phyloP scores from a whole-genome alignment of 228 moss, liverwort and hornwort species.

The Sphagnum magellanicum region DNA sequence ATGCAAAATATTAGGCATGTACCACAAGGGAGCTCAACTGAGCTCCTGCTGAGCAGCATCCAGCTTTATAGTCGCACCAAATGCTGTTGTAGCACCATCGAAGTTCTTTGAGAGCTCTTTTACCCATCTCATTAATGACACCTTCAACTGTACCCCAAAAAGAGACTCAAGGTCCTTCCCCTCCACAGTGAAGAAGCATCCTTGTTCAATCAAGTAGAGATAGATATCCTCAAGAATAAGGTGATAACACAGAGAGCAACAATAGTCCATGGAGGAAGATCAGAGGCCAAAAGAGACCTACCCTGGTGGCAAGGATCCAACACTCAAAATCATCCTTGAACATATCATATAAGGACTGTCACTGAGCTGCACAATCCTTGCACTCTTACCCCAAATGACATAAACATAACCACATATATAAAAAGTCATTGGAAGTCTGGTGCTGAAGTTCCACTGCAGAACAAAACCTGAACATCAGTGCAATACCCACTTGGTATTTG shows the following conservation, averaged over 20 bases:
- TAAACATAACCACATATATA: slow-evolving; percentile 91
- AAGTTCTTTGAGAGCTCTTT: slow-evolving; percentile 88
- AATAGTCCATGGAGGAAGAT: not conserved
- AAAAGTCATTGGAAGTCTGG: slow-evolving; percentile 80
- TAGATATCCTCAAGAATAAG: too few species aligned
- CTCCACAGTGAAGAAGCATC: not conserved
- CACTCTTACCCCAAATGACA: slow-evolving; percentile 83
- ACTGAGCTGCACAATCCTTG: slow-evolving; percentile 71
- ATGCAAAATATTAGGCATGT: not conserved
- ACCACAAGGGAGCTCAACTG: slow-evolving; percentile 84
- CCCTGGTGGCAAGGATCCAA: slow-evolving; percentile 79
- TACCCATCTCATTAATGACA: slow-evolving; percentile 89
- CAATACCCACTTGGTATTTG: not conserved
- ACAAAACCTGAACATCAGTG: slow-evolving; percentile 46
- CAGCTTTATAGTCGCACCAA: slow-evolving; percentile 74
- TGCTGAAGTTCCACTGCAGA: slow-evolving; percentile 76
- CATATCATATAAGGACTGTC: slow-evolving; percentile 71
- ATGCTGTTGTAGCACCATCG: slow-evolving; percentile 83
- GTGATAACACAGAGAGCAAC: not conserved
- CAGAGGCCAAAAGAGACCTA: slow-evolving; percentile 13
- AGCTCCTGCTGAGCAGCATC: slow-evolving; percentile 78
- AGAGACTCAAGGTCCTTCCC: not conserved
- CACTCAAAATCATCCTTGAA: slow-evolving; percentile 92
- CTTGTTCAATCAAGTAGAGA: too few species aligned
- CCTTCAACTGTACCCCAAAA: slow-evolving; percentile 39